phyloP scores from a whole-genome alignment of 768 basidiomycete species.

The Boletales sp. region DNA sequence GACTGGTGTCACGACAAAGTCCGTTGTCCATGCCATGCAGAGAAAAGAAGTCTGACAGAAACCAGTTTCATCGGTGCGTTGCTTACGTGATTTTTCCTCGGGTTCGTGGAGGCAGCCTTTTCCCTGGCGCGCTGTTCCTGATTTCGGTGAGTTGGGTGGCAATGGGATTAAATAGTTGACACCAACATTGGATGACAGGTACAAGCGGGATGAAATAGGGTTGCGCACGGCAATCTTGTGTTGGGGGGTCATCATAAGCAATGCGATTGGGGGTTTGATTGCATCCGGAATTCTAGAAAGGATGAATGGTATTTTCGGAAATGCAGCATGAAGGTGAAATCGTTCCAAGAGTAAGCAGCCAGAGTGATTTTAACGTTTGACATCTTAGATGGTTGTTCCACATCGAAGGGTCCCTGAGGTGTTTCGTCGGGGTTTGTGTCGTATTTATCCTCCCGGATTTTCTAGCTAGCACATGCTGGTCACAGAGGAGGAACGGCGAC shows the following conservation, averaged over 20 bases:
- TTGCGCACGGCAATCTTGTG: slow-evolving; percentile 39
- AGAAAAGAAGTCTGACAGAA: not conserved
- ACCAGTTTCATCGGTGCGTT: slow-evolving; percentile 40
- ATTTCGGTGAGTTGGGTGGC: slow-evolving; percentile 29
- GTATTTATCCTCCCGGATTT: slow-evolving; percentile 51
- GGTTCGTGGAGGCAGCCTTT: slow-evolving; percentile 51
- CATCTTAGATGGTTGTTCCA: slow-evolving; percentile 46
- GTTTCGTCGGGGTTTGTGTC: slow-evolving; percentile 42
- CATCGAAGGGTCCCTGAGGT: slow-evolving; percentile 43
- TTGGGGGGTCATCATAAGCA: slow-evolving; percentile 49
- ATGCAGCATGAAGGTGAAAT: slow-evolving; percentile 49
- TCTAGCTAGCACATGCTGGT: slow-evolving; percentile 35
- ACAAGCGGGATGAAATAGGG: slow-evolving; percentile 43
- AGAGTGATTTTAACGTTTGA: slow-evolving; percentile 6
- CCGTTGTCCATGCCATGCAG: not conserved
- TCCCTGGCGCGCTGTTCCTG: slow-evolving; percentile 41
- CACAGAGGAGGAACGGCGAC: slow-evolving; percentile 32
- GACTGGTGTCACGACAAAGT: slow-evolving; percentile 37
- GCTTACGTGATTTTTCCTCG: slow-evolving; percentile 50
- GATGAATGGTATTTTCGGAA: slow-evolving; percentile 48
- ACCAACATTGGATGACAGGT: slow-evolving; percentile 32
- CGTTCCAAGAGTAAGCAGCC: slow-evolving; percentile 4
- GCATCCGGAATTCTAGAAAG: slow-evolving; percentile 44
- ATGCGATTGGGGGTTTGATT: slow-evolving; percentile 53
- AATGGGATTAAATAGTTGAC: slow-evolving; percentile 24